These are phyloP conservation scores for Astraeus odoratus DNA, from an alignment of 768 basidiomycete genomes.

Conservation along the genomic window DNA sequence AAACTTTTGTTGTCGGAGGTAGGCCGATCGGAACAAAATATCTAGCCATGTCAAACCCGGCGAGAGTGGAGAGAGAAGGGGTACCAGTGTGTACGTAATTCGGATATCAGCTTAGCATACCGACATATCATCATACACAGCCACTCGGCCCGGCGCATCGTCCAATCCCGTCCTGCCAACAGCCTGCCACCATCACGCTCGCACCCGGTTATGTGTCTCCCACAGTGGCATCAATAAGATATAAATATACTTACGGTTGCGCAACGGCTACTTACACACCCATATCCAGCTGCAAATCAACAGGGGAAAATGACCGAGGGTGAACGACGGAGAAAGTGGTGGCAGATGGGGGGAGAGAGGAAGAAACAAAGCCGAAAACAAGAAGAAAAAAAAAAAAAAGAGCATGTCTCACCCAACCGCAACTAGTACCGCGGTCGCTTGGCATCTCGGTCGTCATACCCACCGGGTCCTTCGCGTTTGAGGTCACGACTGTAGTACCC, in stretches of 20 bases:
- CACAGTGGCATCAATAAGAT: too few relatives aligned
- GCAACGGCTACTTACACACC: conserved; percentile 29
- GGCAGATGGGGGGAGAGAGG: conserved; percentile 9
- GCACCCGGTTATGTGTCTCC: too few relatives aligned
- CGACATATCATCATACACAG: conserved; percentile 1
- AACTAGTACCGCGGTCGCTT: conserved; percentile 78
- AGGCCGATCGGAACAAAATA: conserved; percentile 8
- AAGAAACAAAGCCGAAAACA: conserved; percentile 16
- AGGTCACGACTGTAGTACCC: conserved; percentile 58
- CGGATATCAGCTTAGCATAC: background rate
- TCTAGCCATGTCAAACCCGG: conserved; percentile 1
- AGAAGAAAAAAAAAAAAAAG: conserved; percentile 14
- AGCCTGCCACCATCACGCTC: conserved; percentile 2
- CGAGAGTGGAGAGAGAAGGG: background rate
- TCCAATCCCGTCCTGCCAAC: conserved; percentile 1
- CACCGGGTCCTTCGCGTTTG: conserved; percentile 69
- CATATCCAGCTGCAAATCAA: conserved; percentile 23
- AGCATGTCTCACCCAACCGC: conserved; percentile 29
- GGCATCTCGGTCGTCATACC: conserved; percentile 74
- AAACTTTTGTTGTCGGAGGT: conserved; percentile 18
- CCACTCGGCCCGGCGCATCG: conserved; percentile 2
- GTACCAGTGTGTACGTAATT: background rate
- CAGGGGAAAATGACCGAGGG: too few relatives aligned
- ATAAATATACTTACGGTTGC: conserved; percentile 31
- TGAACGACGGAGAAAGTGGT: too few relatives aligned